Evolutionary conservation across 2,329 filamentous ascomycete genomes (phyloP), one percentile per base, ranked within the genome.

Genomic region (Beauveria varroae): DNA sequence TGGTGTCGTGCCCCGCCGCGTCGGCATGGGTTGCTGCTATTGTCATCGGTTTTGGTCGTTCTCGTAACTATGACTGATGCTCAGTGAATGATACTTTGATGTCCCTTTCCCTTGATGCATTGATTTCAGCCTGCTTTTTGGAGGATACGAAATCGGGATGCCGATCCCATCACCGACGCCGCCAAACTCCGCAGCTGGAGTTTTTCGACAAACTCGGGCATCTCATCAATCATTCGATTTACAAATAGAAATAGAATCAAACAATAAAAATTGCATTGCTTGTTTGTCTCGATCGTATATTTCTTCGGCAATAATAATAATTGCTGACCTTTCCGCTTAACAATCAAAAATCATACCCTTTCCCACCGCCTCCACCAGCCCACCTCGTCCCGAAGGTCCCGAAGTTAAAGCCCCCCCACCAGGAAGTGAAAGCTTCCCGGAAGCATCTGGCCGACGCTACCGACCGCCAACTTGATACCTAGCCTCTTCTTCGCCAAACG

Each of bases 341-440:
- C 8, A 41, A 50, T 50, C 30, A 58, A 58, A 58, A 14, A 43
- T 12, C 16, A 12, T 26, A 28, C 22, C 46, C 43, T 8, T 26
- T 44, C 5, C 28, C 55, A 24, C 34, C 24, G n/a, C 49, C 56
- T 7, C 28, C 47, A 30, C 28, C 28, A 30, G 28, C 28, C 30
- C 57, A 60, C 57, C 50, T 30, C 49, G 6, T 60, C 57, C 57
- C 57, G 57, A 54, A 60, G 57, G 26, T 60, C 57, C 57, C 57
- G 57, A 30, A 18, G 7, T 6, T 26, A 34, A 28, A 16, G 12
- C 16, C 26, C 22, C 41, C 41, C 44, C 30, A 37, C 55, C 55
- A 57, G 7, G 30, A 34, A 10, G 12, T 34, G 30, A 37, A 57
- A 37, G 28, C n/a, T 12, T 37, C 12, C 54, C 54, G 43, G 43